phyloP scores from a whole-genome alignment of 305 asterid genomes.

The Fraxinus latifolia region DNA sequence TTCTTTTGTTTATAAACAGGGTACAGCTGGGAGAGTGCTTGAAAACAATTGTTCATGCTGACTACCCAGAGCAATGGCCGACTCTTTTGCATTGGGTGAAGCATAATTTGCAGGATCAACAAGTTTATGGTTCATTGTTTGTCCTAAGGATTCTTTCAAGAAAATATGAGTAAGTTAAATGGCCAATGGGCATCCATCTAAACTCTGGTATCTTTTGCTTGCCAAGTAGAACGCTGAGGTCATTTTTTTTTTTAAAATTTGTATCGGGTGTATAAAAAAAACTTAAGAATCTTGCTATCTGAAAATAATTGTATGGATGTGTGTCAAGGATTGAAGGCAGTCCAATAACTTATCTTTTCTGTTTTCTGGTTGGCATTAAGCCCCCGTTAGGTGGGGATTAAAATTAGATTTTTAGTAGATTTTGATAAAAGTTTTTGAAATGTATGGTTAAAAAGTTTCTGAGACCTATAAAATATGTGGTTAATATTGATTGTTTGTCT shows the following conservation, averaged over 20 bases:
- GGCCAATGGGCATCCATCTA: background rate
- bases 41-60: slow-evolving; percentile 80
- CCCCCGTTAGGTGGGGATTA: background rate
- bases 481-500: background rate
- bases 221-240: background rate
- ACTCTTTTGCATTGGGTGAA: slow-evolving; percentile 86
- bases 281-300: background rate
- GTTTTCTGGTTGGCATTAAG: slow-evolving; percentile 12
- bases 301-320: background rate
- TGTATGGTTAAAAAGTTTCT: background rate
- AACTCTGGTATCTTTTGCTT: background rate
- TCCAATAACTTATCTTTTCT: background rate
- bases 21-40: slow-evolving; percentile 93
- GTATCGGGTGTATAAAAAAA: background rate
- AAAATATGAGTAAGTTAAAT: slow-evolving; percentile 82
- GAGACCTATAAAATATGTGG: too few species aligned
- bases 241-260: too few species aligned
- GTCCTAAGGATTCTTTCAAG: slow-evolving; percentile 90
- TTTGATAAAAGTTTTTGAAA: too few species aligned
- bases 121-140: slow-evolving; percentile 89
- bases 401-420: background rate
- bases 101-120: slow-evolving; percentile 81
- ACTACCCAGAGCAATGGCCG: slow-evolving; percentile 99
- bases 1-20: slow-evolving; percentile 42
- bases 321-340: background rate